These are phyloP conservation scores for Yamadazyma jaroonii DNA, from an alignment of 1,139 yeast genomes.

Conservation along the genomic window DNA sequence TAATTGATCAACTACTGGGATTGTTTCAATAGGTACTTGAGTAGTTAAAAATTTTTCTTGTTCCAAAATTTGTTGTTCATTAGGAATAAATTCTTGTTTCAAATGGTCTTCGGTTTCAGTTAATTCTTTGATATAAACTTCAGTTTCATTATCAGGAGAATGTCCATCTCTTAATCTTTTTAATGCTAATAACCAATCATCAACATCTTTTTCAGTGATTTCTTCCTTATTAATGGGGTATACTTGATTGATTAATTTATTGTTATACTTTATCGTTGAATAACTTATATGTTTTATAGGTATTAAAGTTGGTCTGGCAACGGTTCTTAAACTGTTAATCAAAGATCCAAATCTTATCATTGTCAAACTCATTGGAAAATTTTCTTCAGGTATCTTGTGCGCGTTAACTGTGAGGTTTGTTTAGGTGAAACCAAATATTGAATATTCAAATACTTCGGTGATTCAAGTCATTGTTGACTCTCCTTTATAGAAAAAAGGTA, in stretches of 20 bases:
- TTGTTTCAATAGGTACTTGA: conserved; percentile 61
- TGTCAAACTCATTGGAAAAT: conserved; percentile 4
- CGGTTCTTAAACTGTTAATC: neutral
- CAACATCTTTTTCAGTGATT: conserved; percentile 56
- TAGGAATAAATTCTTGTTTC: conserved; percentile 49
- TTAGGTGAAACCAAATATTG: too few relatives aligned
- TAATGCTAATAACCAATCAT: conserved; percentile 64
- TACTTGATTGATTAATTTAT: conserved; percentile 29
- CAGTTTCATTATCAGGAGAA: conserved; percentile 31
- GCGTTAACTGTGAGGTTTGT: neutral
- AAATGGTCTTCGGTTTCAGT: conserved; percentile 35
- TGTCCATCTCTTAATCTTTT: conserved; percentile 47
- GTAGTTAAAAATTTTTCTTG: conserved; percentile 46
- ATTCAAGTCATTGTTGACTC: too few relatives aligned
- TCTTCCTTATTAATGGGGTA: conserved; percentile 38
- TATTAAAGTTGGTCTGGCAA: neutral
- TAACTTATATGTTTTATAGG: neutral
- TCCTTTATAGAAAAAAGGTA: too few relatives aligned
- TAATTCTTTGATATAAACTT: conserved; percentile 42
- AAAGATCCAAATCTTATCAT: neutral
- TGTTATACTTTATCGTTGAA: neutral
- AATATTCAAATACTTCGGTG: too few relatives aligned
- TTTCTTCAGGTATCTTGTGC: conserved; percentile 1
- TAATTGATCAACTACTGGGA: conserved; percentile 72
- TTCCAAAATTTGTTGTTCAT: conserved; percentile 58